Conservation (phyloP, 2,329 filamentous ascomycete genomes). For the Ustulina deusta region DNA sequence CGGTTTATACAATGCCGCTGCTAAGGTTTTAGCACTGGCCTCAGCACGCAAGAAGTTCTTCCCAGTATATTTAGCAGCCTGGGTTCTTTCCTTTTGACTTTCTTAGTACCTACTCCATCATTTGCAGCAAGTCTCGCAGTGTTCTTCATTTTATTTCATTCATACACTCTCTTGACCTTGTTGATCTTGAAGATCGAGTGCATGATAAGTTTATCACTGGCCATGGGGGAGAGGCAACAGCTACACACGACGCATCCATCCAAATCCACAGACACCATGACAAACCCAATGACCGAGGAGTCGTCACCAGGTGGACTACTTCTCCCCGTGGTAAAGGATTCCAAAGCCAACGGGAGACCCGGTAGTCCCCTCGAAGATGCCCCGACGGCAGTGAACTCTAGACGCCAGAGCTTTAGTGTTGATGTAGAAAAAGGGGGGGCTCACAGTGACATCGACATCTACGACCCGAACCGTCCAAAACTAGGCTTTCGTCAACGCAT, state of each 20-base stretch:
- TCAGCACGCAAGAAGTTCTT: neutral
- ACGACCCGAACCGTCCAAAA: constrained; percentile 53
- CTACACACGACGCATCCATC: constrained; percentile 5
- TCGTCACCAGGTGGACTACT: neutral
- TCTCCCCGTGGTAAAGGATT: neutral
- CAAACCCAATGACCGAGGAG: constrained; percentile 5
- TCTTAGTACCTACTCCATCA: neutral
- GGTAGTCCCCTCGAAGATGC: constrained; percentile 22
- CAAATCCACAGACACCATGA: neutral
- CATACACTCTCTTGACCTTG: constrained; percentile 7
- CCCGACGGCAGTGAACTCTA: constrained; percentile 30
- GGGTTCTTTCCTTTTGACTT: neutral
- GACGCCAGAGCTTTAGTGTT: constrained; percentile 19
- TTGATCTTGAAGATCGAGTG: neutral
- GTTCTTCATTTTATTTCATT: constrained; percentile 6
- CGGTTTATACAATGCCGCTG: neutral
- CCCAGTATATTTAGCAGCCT: constrained; percentile 17
- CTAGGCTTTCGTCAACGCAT: constrained; percentile 60
- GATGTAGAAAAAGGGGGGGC: constrained; percentile 22
- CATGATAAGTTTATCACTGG: neutral
- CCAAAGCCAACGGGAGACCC: constrained; percentile 2
- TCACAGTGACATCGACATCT: constrained; percentile 40
- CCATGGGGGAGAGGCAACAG: constrained; percentile 10
- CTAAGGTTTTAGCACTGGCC: neutral
- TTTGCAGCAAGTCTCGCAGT: neutral